Evolutionary conservation across 2,329 filamentous ascomycete genomes (phyloP), one percentile per base, ranked within the genome.

Genomic region (Penicillium crustosum): DNA sequence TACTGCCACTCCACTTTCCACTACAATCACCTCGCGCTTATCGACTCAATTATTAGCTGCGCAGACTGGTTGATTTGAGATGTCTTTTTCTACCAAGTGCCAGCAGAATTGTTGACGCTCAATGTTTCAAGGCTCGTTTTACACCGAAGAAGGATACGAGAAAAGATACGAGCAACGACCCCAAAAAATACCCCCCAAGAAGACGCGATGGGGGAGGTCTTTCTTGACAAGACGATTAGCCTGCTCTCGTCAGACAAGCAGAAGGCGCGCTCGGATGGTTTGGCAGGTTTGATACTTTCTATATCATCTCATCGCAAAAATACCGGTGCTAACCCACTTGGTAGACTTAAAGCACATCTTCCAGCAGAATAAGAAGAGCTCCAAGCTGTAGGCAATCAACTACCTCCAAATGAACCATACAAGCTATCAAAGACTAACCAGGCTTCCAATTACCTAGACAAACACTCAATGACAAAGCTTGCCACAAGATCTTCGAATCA

Each of bases 401-500:
- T 7, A 21, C 17, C 21, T 35, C 39, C 19, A 29, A 38, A 50
- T 42, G 17, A 23, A 36, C 29, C 7, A 4, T 35, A 17, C 21
- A 27, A 21, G 29, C 10, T 47, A 36, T 27, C 31, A 13, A 47
- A 25, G 15, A 53, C 63, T 69, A 53, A 68, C 56, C 23, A n/a
- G 9, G 39, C 55, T 42, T 23, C 19, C 25, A 29, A 23, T 44
- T 50, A 45, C 56, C 49, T 63, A 77, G 76, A 61, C 73, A 78
- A 35, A 68, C 70, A 6, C 78, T 96, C 35, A 83, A 83, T 45
- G 91, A 96, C 70, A 90, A 89, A 70, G 83, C 84, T n/a, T 96
- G 90, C 65, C 89, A 94, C 69, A 83, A 84, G 58, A 86, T 97
- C 43, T 90, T 91, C 66, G 91, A 97, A 68, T 83, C 85, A 1